Conservation (phyloP, 2,329 filamentous ascomycete species). For the Trichoderma brevicompactum region DNA sequence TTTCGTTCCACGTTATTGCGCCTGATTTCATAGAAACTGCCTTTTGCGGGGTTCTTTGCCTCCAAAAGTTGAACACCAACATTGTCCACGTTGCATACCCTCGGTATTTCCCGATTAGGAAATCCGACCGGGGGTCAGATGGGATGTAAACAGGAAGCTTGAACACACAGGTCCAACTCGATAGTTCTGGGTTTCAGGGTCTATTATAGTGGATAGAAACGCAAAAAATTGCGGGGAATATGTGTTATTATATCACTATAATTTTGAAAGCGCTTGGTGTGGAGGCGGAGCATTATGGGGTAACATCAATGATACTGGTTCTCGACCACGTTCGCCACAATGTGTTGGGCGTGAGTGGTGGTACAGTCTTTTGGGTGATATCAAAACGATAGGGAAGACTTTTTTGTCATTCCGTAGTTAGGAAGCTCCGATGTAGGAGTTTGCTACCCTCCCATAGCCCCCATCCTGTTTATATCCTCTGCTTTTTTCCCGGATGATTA, state of each 20-base stretch:
- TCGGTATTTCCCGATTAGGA: constrained; percentile 32
- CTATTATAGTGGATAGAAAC: background rate
- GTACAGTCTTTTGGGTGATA: background rate
- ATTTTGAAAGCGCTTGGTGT: background rate
- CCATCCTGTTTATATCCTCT: constrained; percentile 18
- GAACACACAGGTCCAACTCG: constrained; percentile 20
- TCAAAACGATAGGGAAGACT: constrained; percentile 16
- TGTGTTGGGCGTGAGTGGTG: background rate
- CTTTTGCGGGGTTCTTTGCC: constrained; percentile 10
- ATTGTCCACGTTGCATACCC: background rate
- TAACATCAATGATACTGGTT: background rate
- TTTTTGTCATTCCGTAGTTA: constrained; percentile 13
- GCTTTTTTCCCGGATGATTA: constrained; percentile 11
- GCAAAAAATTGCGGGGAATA: constrained; percentile 9
- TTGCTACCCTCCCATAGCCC: background rate
- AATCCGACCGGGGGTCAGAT: constrained; percentile 30
- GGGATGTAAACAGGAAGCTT: constrained; percentile 8
- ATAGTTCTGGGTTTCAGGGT: constrained; percentile 20
- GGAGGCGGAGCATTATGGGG: background rate
- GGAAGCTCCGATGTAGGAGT: constrained; percentile 22
- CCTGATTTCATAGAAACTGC: constrained; percentile 4
- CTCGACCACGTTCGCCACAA: constrained; percentile 14
- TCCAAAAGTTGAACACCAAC: constrained; percentile 4
- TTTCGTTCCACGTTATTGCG: background rate
- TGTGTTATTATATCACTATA: constrained; percentile 1